Evolutionary conservation across 2,329 filamentous ascomycete genomes (phyloP).

Genomic region (Cryphonectria radicalis): DNA sequence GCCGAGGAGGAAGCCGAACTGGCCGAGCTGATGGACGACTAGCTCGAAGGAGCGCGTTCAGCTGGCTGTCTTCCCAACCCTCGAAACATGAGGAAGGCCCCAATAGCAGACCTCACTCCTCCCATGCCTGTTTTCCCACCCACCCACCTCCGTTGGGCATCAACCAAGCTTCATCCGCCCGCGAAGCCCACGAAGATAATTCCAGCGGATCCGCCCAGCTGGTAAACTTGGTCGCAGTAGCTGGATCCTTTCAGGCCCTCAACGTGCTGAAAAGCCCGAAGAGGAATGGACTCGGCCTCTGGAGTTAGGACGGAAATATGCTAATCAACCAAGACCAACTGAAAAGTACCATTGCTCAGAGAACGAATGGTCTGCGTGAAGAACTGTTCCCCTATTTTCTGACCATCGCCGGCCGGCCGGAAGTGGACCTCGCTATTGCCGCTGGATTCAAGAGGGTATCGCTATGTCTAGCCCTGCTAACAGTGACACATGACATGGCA

Average conservation of each 20-base stretch:
- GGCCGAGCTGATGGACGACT: slow-evolving; percentile 86
- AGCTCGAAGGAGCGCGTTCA: slow-evolving; percentile 41
- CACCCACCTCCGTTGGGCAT: background rate
- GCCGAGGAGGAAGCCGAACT: slow-evolving; percentile 90
- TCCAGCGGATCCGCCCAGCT: background rate
- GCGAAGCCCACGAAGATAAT: background rate
- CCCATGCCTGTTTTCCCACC: background rate
- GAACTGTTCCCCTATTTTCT: background rate
- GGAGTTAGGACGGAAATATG: background rate
- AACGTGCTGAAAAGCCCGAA: background rate
- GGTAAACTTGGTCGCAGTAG: background rate
- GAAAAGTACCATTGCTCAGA: background rate
- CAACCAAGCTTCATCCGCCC: background rate
- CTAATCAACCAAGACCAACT: background rate
- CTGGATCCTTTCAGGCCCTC: background rate
- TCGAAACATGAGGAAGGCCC: background rate
- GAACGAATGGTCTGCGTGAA: background rate
- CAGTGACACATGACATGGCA: background rate
- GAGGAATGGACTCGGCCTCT: background rate
- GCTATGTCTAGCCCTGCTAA: background rate
- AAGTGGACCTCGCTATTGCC: background rate
- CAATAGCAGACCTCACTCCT: slow-evolving; percentile 1
- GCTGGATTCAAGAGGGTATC: background rate
- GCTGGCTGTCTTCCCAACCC: background rate
- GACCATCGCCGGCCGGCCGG: background rate